A percentile compares a stretch with the other conserved stretches of the same genome.
Conservation (phyloP, 2,329 filamentous ascomycete genomes). For the Pochonia chlamydosporia region DNA sequence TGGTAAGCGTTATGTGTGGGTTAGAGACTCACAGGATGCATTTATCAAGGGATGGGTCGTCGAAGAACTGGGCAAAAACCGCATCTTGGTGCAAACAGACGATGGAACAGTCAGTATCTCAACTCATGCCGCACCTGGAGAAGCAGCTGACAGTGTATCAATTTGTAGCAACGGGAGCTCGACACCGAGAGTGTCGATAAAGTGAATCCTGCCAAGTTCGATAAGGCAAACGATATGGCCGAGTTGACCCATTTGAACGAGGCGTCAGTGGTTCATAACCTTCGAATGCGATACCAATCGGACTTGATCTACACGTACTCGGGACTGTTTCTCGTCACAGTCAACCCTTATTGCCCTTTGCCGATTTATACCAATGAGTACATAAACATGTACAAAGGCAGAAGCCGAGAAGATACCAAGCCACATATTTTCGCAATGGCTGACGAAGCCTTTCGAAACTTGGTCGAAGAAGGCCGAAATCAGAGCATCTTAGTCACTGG, state of each 20-base stretch:
- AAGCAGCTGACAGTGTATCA: constrained; percentile 17
- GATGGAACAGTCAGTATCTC: constrained; percentile 68
- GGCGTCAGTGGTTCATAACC: constrained; percentile 93
- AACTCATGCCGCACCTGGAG: neutral
- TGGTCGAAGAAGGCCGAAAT: constrained; percentile 91
- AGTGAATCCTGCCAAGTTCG: constrained; percentile 98
- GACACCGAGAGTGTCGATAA: constrained; percentile 89
- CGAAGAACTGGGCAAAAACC: constrained; percentile 65
- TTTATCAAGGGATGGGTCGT: constrained; percentile 93
- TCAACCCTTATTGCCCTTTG: constrained; percentile 92
- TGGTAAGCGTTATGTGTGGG: constrained; percentile 96
- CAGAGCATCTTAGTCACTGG: constrained; percentile 97
- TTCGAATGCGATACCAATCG: constrained; percentile 89
- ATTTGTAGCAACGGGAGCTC: constrained; percentile 71
- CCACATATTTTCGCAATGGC: constrained; percentile 98
- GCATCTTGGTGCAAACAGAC: constrained; percentile 83
- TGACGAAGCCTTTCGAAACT: constrained; percentile 89
- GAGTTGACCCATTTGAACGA: constrained; percentile 97
- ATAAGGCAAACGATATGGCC: constrained; percentile 99
- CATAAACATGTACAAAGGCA: constrained; percentile 95
- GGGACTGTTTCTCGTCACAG: constrained; percentile 89
- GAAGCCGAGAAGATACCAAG: constrained; percentile 86
- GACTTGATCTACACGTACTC: constrained; percentile 99
- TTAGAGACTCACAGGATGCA: constrained; percentile 78
- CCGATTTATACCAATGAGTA: constrained; percentile 97